Base-by-base conservation (phyloP, 768 basidiomycete genomes). In the Suillus subalutaceus region DNA sequence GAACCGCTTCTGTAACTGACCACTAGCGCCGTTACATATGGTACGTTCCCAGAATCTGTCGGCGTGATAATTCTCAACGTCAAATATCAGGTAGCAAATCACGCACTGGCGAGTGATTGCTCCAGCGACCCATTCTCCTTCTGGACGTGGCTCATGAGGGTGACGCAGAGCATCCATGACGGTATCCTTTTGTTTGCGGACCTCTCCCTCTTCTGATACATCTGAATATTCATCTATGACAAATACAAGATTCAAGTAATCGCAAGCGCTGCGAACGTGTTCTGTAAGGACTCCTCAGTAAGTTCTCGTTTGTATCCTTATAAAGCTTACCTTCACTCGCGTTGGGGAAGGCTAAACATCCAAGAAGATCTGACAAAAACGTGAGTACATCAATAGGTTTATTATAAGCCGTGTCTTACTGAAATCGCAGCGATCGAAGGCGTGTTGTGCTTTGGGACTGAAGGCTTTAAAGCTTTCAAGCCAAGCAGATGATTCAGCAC, bases 211-310 rank as follows among this genome's bases (percentile, higher is more conserved):
- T 44, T 58, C 41, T 40, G 55, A 67, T 1, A 66, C 65, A 61
- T 80, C 79, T 32, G 75, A 69, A 50, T 73, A 71, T 58, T 79
- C 74, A 64, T 79, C 79, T 50, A 76, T 61, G 32, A 76, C 61
- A 64, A 75, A 80, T 66, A 73, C 72, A 7, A 72, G 37, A 65
- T 75, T 72, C 71, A 78, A 79, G 43, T 77, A 64, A 52, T 79
- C 79, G 58, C 75, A 76, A 9, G 63, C 68, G 50, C 67, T 70
- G 12, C 78, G 72, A 35, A 72, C 56, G 30, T 69, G 59, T n/a
- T 70, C 70, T 76, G 53, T 55, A 32, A 20, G 32, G 30, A 40
- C 18, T 10, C 53, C 18, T 32, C 30, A 18, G 53, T 35, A 55
- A 55, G 18, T 5, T 9, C 0, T 35, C 5, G 9, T 9, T 12